Base-by-base conservation (phyloP, 192 early-diverging fungal genomes). In the Spizellomyces punctatus region DNA sequence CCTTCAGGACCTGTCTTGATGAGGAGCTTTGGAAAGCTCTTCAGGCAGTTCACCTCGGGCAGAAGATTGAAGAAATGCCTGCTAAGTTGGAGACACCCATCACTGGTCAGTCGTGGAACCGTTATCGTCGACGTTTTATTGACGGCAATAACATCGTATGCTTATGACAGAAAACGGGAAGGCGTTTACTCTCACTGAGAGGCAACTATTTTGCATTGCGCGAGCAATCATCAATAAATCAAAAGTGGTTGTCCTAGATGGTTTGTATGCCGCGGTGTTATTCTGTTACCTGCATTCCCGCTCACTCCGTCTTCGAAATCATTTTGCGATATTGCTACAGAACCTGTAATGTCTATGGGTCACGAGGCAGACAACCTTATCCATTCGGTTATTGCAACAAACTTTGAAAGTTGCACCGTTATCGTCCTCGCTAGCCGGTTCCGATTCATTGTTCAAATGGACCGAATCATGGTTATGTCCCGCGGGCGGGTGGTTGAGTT, bases 391-490 rank as follows among this genome's bases (percentile, higher is more conserved):
- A 74, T 80, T 49, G 55, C 45, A 4, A 14, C 76, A 36, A 60
- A 75, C 83, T 66, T 92, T 90, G 69, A 79, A 73, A 21, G 71
- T 75, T 16, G 83, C 6, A 93, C 92, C 6, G 82, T 92, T 17
- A 68, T 93, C 44, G 89, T 87, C 10, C 90, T 93, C 74, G 91
- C 91, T 1, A 90, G 90, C 59, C 80, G 92, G 66, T 90, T 87
- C 21, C 52, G n/a, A 52, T 66, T 21, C 58, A 64, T 64, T 48
- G 67, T 82, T 54, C 82, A 83, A 21, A 83, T 75, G 67, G 85
- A 87, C 56, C 52, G 68, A 16, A 71, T 85, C 6, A 48, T 86
- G 56, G 84, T 86, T n/a, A 59, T 86, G 50, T 52, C 78, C 21
- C 36, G 72, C 14, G 84, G 84, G 42, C 57, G 68, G 27, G 68